phyloP scores from a whole-genome alignment of 2,329 filamentous ascomycete genomes.

The Phialemoniopsis sp. region DNA sequence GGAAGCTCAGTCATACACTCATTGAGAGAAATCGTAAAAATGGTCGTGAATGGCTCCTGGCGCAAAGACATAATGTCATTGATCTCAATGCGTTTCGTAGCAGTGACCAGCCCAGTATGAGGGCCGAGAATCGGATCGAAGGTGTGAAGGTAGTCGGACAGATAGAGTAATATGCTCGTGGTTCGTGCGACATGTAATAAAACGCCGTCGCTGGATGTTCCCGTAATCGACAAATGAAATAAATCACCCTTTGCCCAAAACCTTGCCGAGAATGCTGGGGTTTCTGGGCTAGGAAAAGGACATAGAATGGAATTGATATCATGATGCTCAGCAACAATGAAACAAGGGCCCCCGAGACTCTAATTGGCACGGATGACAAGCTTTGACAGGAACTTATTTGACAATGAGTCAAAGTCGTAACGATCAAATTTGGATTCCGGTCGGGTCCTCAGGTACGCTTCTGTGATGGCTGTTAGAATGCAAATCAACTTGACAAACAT shows the following conservation, averaged over 20 bases:
- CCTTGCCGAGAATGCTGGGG: neutral
- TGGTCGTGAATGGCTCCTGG: conserved; percentile 16
- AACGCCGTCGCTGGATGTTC: conserved; percentile 24
- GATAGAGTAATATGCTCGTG: too few relatives aligned
- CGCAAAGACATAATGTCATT: conserved; percentile 11
- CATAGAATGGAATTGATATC: conserved; percentile 7
- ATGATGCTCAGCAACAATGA: conserved; percentile 5
- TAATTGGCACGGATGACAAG: conserved; percentile 93
- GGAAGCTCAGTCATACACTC: conserved; percentile 27
- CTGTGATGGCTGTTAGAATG: conserved; percentile 50
- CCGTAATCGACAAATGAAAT: conserved; percentile 3
- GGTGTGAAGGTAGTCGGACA: too few relatives aligned
- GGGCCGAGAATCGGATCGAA: neutral
- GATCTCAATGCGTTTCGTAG: conserved; percentile 23
- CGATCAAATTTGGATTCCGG: conserved; percentile 80
- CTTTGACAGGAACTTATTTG: conserved; percentile 96
- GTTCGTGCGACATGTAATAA: neutral
- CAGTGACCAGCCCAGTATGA: neutral
- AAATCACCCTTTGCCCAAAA: neutral
- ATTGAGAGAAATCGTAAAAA: conserved; percentile 18
- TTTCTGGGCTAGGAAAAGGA: conserved; percentile 16
- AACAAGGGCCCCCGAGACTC: conserved; percentile 12
- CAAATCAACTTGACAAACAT: neutral
- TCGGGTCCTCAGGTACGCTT: conserved; percentile 80
- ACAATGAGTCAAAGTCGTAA: conserved; percentile 89